Evolutionary conservation across 306 rosid species (phyloP), one percentile per base, ranked within the genome.

Genomic region (Cicer yamashitae): DNA sequence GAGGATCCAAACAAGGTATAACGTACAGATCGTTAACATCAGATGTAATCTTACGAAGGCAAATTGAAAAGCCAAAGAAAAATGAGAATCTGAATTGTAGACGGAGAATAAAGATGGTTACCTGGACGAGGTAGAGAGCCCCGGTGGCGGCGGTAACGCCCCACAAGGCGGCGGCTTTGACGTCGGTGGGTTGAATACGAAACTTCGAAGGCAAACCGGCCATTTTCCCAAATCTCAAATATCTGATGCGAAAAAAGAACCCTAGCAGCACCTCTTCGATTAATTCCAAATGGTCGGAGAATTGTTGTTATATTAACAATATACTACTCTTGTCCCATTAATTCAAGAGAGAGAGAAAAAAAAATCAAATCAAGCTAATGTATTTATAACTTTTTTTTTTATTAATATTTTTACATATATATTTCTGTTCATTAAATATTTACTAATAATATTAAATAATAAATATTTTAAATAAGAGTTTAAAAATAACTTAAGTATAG

Each of bases 161-260:
- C 98, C 97, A 94, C 75, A 67, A 22, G 73, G 89, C 97, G 20
- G 94, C 91, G 82, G 97, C 84, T 82, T 91, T 82, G 87, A 94
- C 60, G 48, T 85, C 89, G 6, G 84, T 53, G 18, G 89, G 7
- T 74, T 90, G 96, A 46, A 83, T 53, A 71, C 93, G 94, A 52
- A 75, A 15, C 78, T 58, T 85, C 20, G 91, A 46, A 12, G 84
- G 82, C 72, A 82, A 79, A 67, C 88, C 85, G 37, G 89, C 90
- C 91, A 86, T 87, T 70, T 61, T 11, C 82, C 47, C 71, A 52
- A 73, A 43, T 74, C 63, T 77, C 59, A 60, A 77, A 53, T 68
- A 39, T 44, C 67, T 12, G 12, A 11, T 47, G 50, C 30, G 77
- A 30, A 57, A 60, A 83, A 77, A 43, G 67, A 84, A 82, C 79